Conservation (phyloP, 2,329 filamentous ascomycete genomes). For the Clarireedia hainanense region DNA sequence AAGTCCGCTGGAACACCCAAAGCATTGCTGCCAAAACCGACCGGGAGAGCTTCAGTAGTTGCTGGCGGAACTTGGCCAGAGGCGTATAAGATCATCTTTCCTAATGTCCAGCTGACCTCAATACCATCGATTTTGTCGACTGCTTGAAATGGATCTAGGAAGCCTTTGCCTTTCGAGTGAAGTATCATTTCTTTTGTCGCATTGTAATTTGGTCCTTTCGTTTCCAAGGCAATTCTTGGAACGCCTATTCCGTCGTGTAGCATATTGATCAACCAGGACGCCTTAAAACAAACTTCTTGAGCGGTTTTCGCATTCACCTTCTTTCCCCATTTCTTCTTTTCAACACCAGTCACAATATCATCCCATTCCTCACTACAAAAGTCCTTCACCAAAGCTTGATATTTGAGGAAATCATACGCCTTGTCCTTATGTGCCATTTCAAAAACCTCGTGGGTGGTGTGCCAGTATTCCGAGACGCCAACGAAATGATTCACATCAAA, state of each 20-base stretch:
- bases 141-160: slow-evolving; percentile 79
- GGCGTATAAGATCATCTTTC: slow-evolving; percentile 93
- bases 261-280: slow-evolving; percentile 95
- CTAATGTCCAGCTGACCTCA: slow-evolving; percentile 95
- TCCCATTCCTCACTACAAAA: slow-evolving; percentile 84
- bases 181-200: slow-evolving; percentile 63
- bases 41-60: slow-evolving; percentile 55
- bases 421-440: slow-evolving; percentile 65
- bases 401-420: slow-evolving; percentile 83
- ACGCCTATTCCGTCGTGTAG: slow-evolving; percentile 94
- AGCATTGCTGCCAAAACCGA: slow-evolving; percentile 87
- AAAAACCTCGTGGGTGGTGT: slow-evolving; percentile 94
- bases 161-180: slow-evolving; percentile 64
- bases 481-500: slow-evolving; percentile 97
- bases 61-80: slow-evolving; percentile 73
- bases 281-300: slow-evolving; percentile 91
- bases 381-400: slow-evolving; percentile 74
- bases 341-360: slow-evolving; percentile 60
- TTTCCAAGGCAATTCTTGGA: slow-evolving; percentile 73
- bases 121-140: slow-evolving; percentile 86
- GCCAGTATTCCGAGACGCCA: slow-evolving; percentile 97
- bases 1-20: slow-evolving; percentile 63
- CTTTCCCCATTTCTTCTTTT: slow-evolving; percentile 62
- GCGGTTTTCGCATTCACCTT: slow-evolving; percentile 69
- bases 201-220: slow-evolving; percentile 51